These are phyloP conservation scores for Cladosporium oxysporum DNA, from an alignment of 2,329 filamentous ascomycete genomes.

Conservation along the genomic window DNA sequence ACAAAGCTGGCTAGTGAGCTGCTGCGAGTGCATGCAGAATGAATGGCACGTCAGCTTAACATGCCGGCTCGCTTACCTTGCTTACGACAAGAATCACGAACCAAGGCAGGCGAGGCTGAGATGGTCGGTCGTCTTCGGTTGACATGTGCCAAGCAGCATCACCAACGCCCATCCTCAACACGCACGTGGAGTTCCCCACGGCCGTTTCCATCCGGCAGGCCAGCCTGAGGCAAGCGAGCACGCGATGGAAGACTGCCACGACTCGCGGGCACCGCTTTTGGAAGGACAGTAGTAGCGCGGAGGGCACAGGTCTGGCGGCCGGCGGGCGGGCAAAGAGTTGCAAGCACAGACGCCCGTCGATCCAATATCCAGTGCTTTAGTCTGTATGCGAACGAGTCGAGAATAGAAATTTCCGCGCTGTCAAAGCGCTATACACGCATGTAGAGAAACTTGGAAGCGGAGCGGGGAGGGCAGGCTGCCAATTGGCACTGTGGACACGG, in stretches of 20 bases:
- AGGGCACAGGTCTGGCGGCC: background rate
- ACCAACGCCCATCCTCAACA: background rate
- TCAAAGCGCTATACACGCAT: conserved; percentile 9
- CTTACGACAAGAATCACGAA: background rate
- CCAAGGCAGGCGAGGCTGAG: background rate
- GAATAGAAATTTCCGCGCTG: conserved; percentile 13
- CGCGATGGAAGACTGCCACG: background rate
- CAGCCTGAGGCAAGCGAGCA: conserved; percentile 13
- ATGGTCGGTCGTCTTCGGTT: background rate
- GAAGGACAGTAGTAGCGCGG: background rate
- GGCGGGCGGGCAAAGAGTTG: background rate
- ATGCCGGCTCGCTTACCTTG: background rate
- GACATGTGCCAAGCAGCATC: background rate
- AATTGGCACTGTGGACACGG: conserved; percentile 11
- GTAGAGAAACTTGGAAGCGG: background rate
- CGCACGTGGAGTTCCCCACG: background rate
- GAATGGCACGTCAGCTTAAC: background rate
- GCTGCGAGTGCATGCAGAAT: background rate
- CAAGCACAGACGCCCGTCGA: background rate
- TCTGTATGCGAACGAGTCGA: background rate
- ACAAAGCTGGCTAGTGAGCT: background rate
- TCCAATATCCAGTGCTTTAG: background rate
- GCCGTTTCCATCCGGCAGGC: conserved; percentile 2
- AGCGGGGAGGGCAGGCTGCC: background rate
- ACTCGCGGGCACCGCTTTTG: conserved; percentile 6